Evolutionary conservation across 106 monocot genomes (phyloP), one percentile per base, ranked within the genome.

Genomic region (Allium sativum): DNA sequence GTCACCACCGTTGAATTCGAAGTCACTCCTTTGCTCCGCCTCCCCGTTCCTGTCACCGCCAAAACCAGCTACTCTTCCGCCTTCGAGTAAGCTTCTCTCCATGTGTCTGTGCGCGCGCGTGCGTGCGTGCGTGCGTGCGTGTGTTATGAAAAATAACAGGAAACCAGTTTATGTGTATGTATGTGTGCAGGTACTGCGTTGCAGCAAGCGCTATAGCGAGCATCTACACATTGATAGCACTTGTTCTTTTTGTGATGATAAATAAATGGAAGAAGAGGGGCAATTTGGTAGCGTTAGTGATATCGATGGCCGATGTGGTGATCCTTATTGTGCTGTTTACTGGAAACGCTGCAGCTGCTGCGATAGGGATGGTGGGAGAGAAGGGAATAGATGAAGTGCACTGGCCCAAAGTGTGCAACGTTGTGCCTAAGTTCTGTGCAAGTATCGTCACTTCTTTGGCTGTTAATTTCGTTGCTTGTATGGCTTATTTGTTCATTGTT

Each of bases 391-490:
- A 76, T 4, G 70, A 89, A 15, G 63, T 78, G 2, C 70, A 74
- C 2, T 89, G 89, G 89, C 76, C 67, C 65, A 81, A 89, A 65
- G 73, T 89, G 0, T 84, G 84, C 67, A 54, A 71, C 17, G 79
- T 84, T 45, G 81, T 62, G 52, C 56, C 45, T 3, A 66, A 61
- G 22, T 84, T 81, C 54, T 89, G 89, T 55, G 22, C 47, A 1
- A 21, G 74, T 9, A 66, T 63, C 14, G 21, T 7, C 18, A 66
- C 53, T 8, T 62, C 88, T 3, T 16, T 69, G 18, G 45, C 45
- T 0, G 42, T 81, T 6, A 79, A 81, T 9, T 43, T 77, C 3
- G 14, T 81, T 14, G 81, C 64, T 12, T 54, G 76, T 0, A 14
- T 76, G 56, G 53, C 64, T 6, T 65, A 77, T 5, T 46, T 74